Base-by-base conservation (phyloP, 768 basidiomycete species). In the Pulveroboletus sp. region DNA sequence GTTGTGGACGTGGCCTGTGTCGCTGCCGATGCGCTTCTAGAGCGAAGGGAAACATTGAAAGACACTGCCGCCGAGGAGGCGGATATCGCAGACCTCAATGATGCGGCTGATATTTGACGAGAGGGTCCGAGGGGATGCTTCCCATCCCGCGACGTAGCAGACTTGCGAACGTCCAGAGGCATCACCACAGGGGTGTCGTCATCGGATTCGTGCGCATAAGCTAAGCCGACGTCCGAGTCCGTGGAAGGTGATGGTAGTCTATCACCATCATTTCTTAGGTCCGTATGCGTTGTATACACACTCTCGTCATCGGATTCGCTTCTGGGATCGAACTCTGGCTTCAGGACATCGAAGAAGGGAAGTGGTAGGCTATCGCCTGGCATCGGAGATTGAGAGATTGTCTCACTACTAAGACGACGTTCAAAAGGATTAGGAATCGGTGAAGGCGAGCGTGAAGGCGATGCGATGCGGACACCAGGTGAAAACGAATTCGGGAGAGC, bases 361-460 rank as follows among this genome's bases (percentile, higher is more conserved):
- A 84, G 66, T 5, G 72, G 66, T 7, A 72, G 62, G 6, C 62
- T 62, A 38, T 52, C 20, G 21, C 44, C 53, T 5, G 61, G 48
- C 37, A 59, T 55, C 10, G 63, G 58, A 7, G 59, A 59, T 36
- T 59, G 60, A n/a, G 52, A 43, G 14, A 52, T 49, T 9, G 62
- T 70, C 56, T 55, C 66, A 88, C 94, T 64, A 91, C 95, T 69
- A 84, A 97, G 66, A 90, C 93, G 70, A 90, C 90, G 69, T 83
- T 77, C 61, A 84, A 95, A 64, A 86, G 95, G 63, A 90, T 90
- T 77, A 85, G 95, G 92, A 89, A 97, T 63, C 1, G 61, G 64
- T 8, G 66, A 68, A 43, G 64, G 66, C n/a, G 61, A 56, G 25
- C 53, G 60, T 3, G 70, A 59, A 31, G 64, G 56, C 5, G 61